These are phyloP conservation scores for Aspergillus asperescens DNA, from an alignment of 495 filamentous ascomycete species.

Conservation along the genomic window DNA sequence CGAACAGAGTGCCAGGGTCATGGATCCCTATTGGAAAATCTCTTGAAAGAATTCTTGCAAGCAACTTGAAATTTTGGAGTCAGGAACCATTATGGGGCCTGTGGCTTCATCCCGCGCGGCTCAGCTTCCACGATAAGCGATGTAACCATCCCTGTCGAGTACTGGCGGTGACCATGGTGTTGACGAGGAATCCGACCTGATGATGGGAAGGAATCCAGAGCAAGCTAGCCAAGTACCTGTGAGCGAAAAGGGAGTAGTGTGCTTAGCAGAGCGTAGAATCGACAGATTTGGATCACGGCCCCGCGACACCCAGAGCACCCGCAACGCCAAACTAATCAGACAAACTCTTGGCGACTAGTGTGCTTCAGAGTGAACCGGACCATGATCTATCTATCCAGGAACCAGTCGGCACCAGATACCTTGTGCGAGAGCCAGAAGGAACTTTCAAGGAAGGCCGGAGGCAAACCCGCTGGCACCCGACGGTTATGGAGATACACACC, in stretches of 20 bases:
- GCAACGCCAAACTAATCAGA: too few relatives aligned
- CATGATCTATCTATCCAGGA: not conserved
- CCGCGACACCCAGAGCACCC: too few relatives aligned
- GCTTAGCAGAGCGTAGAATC: not conserved
- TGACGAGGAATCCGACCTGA: too few relatives aligned
- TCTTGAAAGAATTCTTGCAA: not conserved
- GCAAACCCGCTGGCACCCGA: constrained; percentile 1
- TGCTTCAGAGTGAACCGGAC: not conserved
- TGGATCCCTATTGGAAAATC: not conserved
- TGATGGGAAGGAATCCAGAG: not conserved
- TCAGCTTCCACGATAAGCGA: not conserved
- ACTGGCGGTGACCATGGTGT: too few relatives aligned
- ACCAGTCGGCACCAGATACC: not conserved
- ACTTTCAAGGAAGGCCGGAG: too few relatives aligned
- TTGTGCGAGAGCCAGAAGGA: not conserved
- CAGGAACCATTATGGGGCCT: not conserved
- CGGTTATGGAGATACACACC: not conserved
- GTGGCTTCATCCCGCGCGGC: not conserved
- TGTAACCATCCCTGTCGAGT: too few relatives aligned
- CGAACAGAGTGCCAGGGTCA: too few relatives aligned
- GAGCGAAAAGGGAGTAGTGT: constrained; percentile 2
- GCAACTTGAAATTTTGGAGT: constrained; percentile 7
- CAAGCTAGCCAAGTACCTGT: not conserved
- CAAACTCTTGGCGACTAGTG: not conserved
- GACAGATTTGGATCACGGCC: not conserved